Base-by-base conservation (phyloP, 805 yeast species). In the Ogataea henricii region DNA sequence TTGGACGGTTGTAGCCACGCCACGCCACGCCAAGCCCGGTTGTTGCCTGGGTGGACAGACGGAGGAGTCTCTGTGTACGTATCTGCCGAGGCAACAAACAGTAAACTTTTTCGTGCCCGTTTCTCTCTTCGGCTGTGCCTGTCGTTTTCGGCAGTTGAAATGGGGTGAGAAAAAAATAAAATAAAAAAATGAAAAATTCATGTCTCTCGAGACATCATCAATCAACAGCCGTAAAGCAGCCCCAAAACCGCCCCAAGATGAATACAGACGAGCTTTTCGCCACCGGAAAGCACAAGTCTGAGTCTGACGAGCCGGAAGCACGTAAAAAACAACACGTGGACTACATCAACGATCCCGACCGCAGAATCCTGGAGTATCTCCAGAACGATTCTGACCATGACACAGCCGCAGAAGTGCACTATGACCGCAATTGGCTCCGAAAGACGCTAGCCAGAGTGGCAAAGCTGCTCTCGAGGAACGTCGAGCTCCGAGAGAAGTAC, bases 401-500 rank as follows among this genome's bases (percentile, higher is more conserved):
- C 13, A 27, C 27, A 13, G 22, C 32, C 7, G 17, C 22, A 13
- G 7, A 12, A 3, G 45, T 40, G 18, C 43, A 41, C 4, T 52
- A 49, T 21, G 52, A 54, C 39, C 29, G 34, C 2, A 30, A 37
- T 26, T 57, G 58, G 55, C 37, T 57, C 12, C 38, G 20, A 4
- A 46, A 46, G 29, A 32, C 43, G 18, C 34, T 57, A 12, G 30
- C 44, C 16, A 48, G 41, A 29, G 20, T 57, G 7, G 37, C 46
- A 6, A 30, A 38, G 12, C 45, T 47, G 6, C 40, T 55, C 17
- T 29, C 45, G 1, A 12, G 21, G 14, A 57, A 51, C 35, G 17
- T 44, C 17, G 55, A 50, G 30, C 37, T 36, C 13, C 46, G 55
- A 2, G 48, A 36, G 6, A 47, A 47, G 21, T 50, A 43, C n/a